Evolutionary conservation across 2,329 filamentous ascomycete genomes (phyloP).

Genomic region (Scytalidium lignicola): DNA sequence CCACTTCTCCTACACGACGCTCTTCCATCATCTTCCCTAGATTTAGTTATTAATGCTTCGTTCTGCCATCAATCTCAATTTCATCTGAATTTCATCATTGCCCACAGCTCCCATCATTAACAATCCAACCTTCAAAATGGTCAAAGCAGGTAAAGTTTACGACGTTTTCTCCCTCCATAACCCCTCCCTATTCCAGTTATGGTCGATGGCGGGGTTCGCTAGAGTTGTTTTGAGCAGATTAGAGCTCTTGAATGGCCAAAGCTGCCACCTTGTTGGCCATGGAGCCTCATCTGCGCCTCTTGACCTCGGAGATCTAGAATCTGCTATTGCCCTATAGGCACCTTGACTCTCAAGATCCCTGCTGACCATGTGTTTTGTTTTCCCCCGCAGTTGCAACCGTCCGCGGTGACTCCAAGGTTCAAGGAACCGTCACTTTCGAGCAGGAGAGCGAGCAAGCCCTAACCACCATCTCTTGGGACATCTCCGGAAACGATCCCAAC

Average conservation of each 20-base stretch:
- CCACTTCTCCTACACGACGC: neutral
- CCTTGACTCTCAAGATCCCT: conserved; percentile 2
- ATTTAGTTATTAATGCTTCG: neutral
- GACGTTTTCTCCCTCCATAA: conserved; percentile 3
- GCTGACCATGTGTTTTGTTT: conserved; percentile 8
- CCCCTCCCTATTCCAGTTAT: conserved; percentile 3
- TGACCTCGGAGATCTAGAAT: too few relatives aligned
- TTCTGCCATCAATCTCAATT: neutral
- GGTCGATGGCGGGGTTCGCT: conserved; percentile 27
- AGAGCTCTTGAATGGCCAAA: conserved; percentile 23
- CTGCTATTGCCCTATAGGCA: too few relatives aligned
- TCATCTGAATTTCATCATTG: neutral
- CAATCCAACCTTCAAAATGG: conserved; percentile 70
- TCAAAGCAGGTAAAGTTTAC: conserved; percentile 81
- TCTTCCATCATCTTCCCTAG: neutral
- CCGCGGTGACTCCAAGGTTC: conserved; percentile 95
- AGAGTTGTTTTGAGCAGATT: conserved; percentile 59
- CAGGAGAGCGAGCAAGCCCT: conserved; percentile 76
- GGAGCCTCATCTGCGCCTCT: conserved; percentile 7
- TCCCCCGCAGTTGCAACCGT: conserved; percentile 74
- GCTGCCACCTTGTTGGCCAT: conserved; percentile 41
- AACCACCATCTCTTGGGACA: conserved; percentile 88
- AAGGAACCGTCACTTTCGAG: conserved; percentile 91
- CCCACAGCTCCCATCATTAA: conserved; percentile 16
- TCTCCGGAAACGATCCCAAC: conserved; percentile 87